Evolutionary conservation across 2,329 filamentous ascomycete species (phyloP), one percentile per base, ranked within the genome.

Genomic region (Epichloe bromicola): DNA sequence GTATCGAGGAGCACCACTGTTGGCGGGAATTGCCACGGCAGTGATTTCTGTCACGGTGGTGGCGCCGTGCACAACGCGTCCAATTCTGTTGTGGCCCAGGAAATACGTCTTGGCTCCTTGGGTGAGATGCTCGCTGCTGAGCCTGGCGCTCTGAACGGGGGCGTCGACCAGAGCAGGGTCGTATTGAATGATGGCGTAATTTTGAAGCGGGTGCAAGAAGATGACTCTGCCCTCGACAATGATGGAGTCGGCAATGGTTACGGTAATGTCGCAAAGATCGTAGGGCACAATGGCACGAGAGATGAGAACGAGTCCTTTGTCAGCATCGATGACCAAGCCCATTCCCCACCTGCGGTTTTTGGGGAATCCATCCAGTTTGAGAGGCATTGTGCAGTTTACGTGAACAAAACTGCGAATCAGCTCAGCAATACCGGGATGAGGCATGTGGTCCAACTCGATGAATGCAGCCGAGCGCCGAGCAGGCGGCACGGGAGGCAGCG

Each of bases 301-400:
- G 50, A 97, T 91, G 53, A 97, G 79, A 6, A 98, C 93, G 17
- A 98, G 76, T 17, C 93, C 93, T 70, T 96, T 91, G 54, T 94
- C 88, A 1, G 94, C 93, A 67, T 98, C 93, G 55, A 98, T 87
- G n/a, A 98, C 91, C 38, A 98, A 73, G 39, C 93, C 93, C 75
- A 95, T 96, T 1, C 93, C 93, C 71, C 89, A 93, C 69, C 95
- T 93, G 46, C 89, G 79, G 58, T 93, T 88, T 66, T 93, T 88
- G 5, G 93, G 94, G 65, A 95, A 98, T n/a, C 93, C 93, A 65
- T 98, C 93, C 10, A 98, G 78, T 73, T 97, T 97, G 55, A 98
- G 73, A 0, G 93, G 93, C 84, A 98, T 91, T 23, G 84, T 86
- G 60, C 90, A 95, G 56, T 87, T 85, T 51, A 98, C 86, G 39